phyloP scores from a whole-genome alignment of 176 grass and related monocot genomes.

The sorghum (Sorghum bicolor) region DNA sequence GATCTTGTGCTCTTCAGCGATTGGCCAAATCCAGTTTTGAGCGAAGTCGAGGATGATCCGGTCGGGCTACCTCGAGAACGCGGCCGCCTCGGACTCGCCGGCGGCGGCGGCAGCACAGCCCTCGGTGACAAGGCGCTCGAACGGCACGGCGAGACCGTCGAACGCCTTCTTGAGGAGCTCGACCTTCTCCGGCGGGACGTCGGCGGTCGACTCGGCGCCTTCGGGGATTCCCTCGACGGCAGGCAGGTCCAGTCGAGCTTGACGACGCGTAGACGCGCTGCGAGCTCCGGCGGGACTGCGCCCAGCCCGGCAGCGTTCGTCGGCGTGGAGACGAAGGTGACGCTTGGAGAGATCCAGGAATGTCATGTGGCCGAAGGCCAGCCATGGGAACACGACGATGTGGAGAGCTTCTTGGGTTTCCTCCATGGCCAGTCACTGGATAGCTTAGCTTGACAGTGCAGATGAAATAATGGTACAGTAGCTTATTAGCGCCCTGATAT shows the following conservation, averaged over 20 bases:
- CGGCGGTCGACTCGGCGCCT: conserved; percentile 17
- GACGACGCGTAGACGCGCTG: not conserved
- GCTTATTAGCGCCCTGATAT: too few relatives aligned
- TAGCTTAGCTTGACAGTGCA: not conserved
- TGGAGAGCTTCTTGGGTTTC: not conserved
- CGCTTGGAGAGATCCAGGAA: conserved; percentile 23
- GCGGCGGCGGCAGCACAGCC: not conserved
- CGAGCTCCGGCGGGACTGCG: not conserved
- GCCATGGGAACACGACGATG: conserved; percentile 40
- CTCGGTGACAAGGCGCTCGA: not conserved
- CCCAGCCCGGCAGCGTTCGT: not conserved
- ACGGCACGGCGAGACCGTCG: conserved; percentile 4
- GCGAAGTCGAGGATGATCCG: conserved; percentile 56
- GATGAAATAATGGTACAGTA: not conserved
- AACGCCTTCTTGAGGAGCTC: conserved; percentile 13
- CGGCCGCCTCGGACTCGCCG: not conserved
- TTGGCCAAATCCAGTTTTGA: conserved; percentile 21
- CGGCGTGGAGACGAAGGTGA: conserved; percentile 25
- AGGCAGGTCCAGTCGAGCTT: not conserved
- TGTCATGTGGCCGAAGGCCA: conserved; percentile 25
- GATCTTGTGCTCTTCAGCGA: conserved; percentile 24
- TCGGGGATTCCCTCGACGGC: not conserved
- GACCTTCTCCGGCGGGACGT: conserved; percentile 1
- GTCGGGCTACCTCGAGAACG: conserved; percentile 9
- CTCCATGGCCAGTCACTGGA: not conserved